phyloP scores from a whole-genome alignment of 2,329 filamentous ascomycete genomes.

The Alternaria atra region DNA sequence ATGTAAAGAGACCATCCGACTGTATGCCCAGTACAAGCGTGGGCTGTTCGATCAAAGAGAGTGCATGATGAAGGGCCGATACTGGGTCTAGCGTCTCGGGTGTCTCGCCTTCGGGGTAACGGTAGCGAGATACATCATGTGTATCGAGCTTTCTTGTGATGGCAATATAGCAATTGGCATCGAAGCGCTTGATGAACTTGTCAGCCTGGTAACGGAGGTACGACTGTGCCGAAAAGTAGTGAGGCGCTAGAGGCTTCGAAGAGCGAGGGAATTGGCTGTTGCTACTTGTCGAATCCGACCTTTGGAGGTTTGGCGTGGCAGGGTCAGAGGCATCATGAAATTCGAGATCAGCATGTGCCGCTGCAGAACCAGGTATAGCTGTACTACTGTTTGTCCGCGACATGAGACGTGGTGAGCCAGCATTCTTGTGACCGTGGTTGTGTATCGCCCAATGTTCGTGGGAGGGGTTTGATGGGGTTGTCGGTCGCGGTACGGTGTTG shows the following conservation, averaged over 20 bases:
- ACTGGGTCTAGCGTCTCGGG: constrained; percentile 63
- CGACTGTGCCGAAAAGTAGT: constrained; percentile 98
- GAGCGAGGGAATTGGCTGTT: constrained; percentile 34
- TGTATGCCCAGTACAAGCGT: constrained; percentile 93
- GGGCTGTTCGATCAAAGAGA: constrained; percentile 86
- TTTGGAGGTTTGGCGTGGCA: constrained; percentile 38
- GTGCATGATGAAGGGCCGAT: constrained; percentile 67
- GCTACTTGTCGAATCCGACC: constrained; percentile 19
- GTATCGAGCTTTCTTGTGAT: constrained; percentile 98
- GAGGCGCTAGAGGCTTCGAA: constrained; percentile 58
- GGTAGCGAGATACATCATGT: constrained; percentile 87
- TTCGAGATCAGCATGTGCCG: constrained; percentile 55
- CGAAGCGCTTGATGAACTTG: constrained; percentile 97
- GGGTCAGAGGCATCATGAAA: constrained; percentile 55
- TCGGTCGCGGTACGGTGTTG: constrained; percentile 68
- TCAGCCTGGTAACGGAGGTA: constrained; percentile 95
- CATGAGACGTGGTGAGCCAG: constrained; percentile 54
- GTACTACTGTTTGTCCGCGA: constrained; percentile 49
- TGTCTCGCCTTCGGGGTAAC: constrained; percentile 55
- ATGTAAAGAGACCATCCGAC: constrained; percentile 94
- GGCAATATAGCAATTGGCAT: constrained; percentile 98
- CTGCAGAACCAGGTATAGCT: constrained; percentile 30
- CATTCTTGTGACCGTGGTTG: constrained; percentile 61
- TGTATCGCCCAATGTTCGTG: constrained; percentile 62
- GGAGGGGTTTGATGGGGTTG: constrained; percentile 45